Percentiles rank a stretch among this genome's conserved stretches.
Evolutionary conservation across 2,329 filamentous ascomycete species (phyloP).

Genomic region (Neophaeococcomyces aloes): DNA sequence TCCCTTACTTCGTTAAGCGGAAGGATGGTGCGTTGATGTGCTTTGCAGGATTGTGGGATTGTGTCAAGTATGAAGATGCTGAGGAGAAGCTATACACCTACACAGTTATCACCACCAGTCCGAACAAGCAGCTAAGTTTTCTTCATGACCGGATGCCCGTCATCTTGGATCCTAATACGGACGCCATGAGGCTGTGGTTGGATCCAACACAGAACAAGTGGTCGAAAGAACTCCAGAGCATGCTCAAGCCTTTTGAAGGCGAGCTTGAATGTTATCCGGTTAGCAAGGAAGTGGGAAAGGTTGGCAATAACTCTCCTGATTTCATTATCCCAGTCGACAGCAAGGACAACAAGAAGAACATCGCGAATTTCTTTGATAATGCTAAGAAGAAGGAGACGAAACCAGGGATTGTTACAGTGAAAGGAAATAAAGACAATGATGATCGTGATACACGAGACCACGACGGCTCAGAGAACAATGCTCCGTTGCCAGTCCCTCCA

Average conservation of each 20-base stretch:
- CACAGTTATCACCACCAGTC: slow-evolving; percentile 83
- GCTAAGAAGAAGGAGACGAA: slow-evolving; percentile 24
- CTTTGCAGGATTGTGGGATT: slow-evolving; percentile 87
- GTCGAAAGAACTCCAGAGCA: slow-evolving; percentile 63
- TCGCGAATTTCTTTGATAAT: slow-evolving; percentile 79
- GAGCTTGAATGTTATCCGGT: slow-evolving; percentile 80
- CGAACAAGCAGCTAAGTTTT: slow-evolving; percentile 72
- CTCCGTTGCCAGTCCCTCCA: slow-evolving; percentile 36
- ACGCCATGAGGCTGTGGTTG: slow-evolving; percentile 63
- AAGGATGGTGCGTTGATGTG: slow-evolving; percentile 77
- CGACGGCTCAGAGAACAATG: slow-evolving; percentile 42
- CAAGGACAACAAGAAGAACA: slow-evolving; percentile 82
- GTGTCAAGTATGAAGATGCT: slow-evolving; percentile 67
- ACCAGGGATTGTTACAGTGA: slow-evolving; percentile 20
- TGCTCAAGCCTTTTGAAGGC: slow-evolving; percentile 69
- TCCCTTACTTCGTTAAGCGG: slow-evolving; percentile 74
- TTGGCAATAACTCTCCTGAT: slow-evolving; percentile 75
- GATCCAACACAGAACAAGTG: slow-evolving; percentile 63
- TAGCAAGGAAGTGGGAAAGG: slow-evolving; percentile 80
- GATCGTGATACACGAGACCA: slow-evolving; percentile 34
- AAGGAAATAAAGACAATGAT: slow-evolving; percentile 32
- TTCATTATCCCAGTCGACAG: slow-evolving; percentile 78
- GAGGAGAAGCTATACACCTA: slow-evolving; percentile 73
- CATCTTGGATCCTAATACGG: slow-evolving; percentile 66
- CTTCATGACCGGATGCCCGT: slow-evolving; percentile 95